Evolutionary conservation across 768 basidiomycete species (phyloP), one percentile per base, ranked within the genome.

Genomic region (Termitomyces sp.): DNA sequence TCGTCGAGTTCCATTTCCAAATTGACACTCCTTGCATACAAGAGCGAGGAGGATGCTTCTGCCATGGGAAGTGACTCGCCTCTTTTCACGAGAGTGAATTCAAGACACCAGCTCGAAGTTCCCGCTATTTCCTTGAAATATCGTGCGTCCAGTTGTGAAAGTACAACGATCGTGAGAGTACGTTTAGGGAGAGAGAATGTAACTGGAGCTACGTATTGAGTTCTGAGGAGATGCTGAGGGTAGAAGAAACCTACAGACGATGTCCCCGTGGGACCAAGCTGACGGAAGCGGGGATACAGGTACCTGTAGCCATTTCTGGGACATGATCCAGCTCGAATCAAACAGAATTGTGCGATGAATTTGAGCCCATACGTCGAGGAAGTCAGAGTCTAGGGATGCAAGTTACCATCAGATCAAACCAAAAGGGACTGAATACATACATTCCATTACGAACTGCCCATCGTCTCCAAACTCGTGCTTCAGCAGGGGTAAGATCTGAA

Each of bases 181-280:
- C 70, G 64, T 6, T 71, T 67, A 2, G 77, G 68, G 18, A 83
- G 62, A 3, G 74, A 69, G 62, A 84, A 77, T 0, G 76, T 79
- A 65, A 80, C 82, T 84, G 27, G 3, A 37, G 3, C 50, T 36
- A 40, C 26, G 12, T 13, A 16, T 57, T 12, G 39, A 24, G 30
- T n/a, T 3, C 49, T 52, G 12, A 50, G 33, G 4, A 30, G 39
- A n/a, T 34, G 32, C 5, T 14, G 34, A 16, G 18, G n/a, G 5
- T 20, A 16, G 22, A 22, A 16, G 22, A 22, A 54, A 71, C 81
- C 42, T 58, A 83, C 82, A 84, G 10, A 80, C 77, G 9, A 85
- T 73, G 58, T 85, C 82, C 16, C 82, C 82, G 50, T 74, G 81
- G 4, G 75, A 74, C 81, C 81, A 84, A 0, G 81, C 80, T 37